Evolutionary conservation across 2,329 filamentous ascomycete genomes (phyloP).

Genomic region (Botrytis squamosa): DNA sequence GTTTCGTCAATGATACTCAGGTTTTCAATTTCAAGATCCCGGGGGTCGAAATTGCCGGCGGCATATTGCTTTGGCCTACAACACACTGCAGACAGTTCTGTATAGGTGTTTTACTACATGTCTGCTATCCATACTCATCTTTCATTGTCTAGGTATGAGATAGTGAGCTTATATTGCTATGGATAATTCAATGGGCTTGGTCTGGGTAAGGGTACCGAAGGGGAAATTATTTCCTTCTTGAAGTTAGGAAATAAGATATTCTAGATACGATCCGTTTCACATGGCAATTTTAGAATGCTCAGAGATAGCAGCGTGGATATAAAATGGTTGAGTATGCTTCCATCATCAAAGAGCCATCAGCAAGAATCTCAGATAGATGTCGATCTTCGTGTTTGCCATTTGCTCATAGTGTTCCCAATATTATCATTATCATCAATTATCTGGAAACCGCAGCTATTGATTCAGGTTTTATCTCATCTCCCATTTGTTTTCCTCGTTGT

Average conservation of each 20-base stretch:
- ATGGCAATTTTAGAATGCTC: neutral
- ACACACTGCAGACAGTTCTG: neutral
- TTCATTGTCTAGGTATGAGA: neutral
- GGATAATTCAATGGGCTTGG: neutral
- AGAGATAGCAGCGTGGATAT: neutral
- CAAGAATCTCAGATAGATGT: neutral
- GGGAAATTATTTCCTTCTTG: neutral
- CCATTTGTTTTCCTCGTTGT: neutral
- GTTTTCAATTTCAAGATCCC: neutral
- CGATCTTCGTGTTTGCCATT: neutral
- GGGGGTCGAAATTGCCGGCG: neutral
- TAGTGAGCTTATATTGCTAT: neutral
- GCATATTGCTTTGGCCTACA: neutral
- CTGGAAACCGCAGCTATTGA: neutral
- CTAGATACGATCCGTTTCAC: neutral
- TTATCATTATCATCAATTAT: neutral
- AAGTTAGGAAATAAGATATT: neutral
- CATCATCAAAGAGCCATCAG: neutral
- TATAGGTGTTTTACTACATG: neutral
- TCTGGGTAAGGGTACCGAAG: neutral
- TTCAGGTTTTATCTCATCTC: neutral
- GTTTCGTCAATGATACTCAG: neutral
- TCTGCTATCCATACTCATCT: neutral
- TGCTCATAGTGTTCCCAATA: neutral
- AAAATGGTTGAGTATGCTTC: neutral